Base-by-base conservation (phyloP, 2,329 filamentous ascomycete species). In the Penicillium sp. region DNA sequence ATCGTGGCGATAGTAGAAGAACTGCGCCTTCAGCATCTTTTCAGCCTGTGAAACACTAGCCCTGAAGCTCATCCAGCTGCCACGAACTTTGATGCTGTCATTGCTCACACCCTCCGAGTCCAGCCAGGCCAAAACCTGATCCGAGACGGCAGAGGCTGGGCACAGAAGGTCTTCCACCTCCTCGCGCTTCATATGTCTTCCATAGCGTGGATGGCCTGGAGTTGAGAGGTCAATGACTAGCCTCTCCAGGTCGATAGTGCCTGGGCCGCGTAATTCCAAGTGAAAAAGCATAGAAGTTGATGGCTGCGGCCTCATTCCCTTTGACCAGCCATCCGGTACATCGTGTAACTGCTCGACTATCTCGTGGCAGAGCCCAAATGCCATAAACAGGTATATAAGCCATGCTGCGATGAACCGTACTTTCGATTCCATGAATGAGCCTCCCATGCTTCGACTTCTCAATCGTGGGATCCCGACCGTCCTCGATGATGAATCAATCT, bases 1-100 rank as follows among this genome's bases (percentile, higher is more conserved):
- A 13, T 75, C 66, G 63, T 83, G 80, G 59, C 81, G 77, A 68
- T 85, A 89, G 63, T 81, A 80, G 58, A 78, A 79, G 70, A 89
- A 89, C 6, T 77, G 75, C 4, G 87, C 84, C 60, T 81, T 77
- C 63, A 89, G 75, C 69, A 89, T 78, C 13, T 73, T 69, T 58
- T 87, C 82, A 4, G 86, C 86, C 44, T 80, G 68, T 3, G 64
- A 65, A 4, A 76, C 57, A 1, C 66, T 61, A 14, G 72, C 58
- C 19, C 65, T 66, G 67, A 89, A 85, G 61, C 81, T 84, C 66
- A 90, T 78, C 86, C 86, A 89, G 70, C 88, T 82, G 59, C 82
- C 80, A 60, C 81, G 74, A 13, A 84, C 76, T 50, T 83, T 75
- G 16, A 87, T 78, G 3, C 77, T 73, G 3, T 73, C 59, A 3